Percentiles rank a stretch among this genome's conserved stretches.
Evolutionary conservation across 495 filamentous ascomycete species (phyloP).

Genomic region (Margaritispora aquatica): DNA sequence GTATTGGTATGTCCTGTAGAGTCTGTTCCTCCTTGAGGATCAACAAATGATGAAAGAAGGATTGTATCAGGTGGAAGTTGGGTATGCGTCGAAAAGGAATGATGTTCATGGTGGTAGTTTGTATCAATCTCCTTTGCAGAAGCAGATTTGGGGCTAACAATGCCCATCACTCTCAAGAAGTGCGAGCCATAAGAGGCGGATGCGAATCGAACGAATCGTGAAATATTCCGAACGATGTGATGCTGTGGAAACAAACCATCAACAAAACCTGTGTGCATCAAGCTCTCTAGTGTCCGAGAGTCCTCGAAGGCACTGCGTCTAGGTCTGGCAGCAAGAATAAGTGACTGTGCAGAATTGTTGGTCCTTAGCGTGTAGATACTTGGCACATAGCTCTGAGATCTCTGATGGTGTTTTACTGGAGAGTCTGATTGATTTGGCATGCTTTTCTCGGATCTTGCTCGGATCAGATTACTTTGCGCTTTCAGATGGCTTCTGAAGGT

Average conservation of each 20-base stretch:
- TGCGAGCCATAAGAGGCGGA: constrained; percentile 70
- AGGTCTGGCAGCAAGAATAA: constrained; percentile 51
- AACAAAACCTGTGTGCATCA: constrained; percentile 50
- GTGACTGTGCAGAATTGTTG: constrained; percentile 57
- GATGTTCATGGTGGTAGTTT: constrained; percentile 57
- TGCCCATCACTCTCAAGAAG: constrained; percentile 66
- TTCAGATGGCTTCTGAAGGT: constrained; percentile 38
- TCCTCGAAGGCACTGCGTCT: constrained; percentile 46
- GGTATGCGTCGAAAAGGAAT: constrained; percentile 66
- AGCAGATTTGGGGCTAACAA: constrained; percentile 28
- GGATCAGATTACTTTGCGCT: constrained; percentile 41
- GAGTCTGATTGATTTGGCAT: constrained; percentile 19
- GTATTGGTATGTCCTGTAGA: constrained; percentile 62
- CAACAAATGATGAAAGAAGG: constrained; percentile 68
- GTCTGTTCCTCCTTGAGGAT: constrained; percentile 69
- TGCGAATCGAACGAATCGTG: constrained; percentile 70
- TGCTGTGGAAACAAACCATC: constrained; percentile 60
- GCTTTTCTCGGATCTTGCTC: constrained; percentile 42
- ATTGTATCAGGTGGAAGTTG: constrained; percentile 61
- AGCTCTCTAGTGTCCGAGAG: constrained; percentile 44
- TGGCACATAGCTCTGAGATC: constrained; percentile 37
- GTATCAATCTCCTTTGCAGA: constrained; percentile 26
- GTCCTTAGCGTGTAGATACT: constrained; percentile 68
- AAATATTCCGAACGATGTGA: constrained; percentile 64
- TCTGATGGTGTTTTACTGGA: constrained; percentile 30